A percentile compares a stretch with the other conserved stretches of the same genome.
Conservation (phyloP, 2,329 filamentous ascomycete species). For the Phaeosphaeria sp. region DNA sequence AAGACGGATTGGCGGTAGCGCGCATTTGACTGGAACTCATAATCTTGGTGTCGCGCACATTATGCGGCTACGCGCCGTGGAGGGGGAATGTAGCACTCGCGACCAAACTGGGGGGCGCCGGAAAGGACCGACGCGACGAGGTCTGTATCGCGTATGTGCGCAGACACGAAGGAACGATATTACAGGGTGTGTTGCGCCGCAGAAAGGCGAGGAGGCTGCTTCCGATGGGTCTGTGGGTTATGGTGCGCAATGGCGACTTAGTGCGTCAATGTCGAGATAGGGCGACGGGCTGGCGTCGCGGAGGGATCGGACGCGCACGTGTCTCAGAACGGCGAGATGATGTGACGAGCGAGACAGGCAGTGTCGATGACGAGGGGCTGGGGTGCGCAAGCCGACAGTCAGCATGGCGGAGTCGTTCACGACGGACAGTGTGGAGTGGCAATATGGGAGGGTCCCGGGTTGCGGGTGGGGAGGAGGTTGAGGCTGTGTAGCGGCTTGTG, state of each 20-base stretch:
- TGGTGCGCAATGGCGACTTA: conserved; percentile 6
- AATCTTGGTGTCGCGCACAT: conserved; percentile 46
- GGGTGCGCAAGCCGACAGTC: conserved; percentile 32
- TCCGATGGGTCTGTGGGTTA: conserved; percentile 4
- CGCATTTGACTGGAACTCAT: conserved; percentile 49
- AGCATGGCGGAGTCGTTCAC: conserved; percentile 37
- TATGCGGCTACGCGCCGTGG: conserved; percentile 45
- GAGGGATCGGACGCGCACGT: conserved; percentile 31
- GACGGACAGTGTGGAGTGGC: conserved; percentile 25
- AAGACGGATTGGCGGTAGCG: conserved; percentile 36
- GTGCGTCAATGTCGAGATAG: conserved; percentile 15
- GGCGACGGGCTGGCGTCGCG: conserved; percentile 18
- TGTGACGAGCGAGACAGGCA: conserved; percentile 18
- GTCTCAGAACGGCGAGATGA: conserved; percentile 38
- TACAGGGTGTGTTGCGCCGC: neutral
- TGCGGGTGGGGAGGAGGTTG: conserved; percentile 30
- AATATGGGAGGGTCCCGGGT: conserved; percentile 22
- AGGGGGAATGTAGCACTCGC: conserved; percentile 12
- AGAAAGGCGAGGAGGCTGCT: neutral
- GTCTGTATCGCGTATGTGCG: neutral
- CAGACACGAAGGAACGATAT: neutral
- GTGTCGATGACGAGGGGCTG: conserved; percentile 19
- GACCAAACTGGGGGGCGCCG: conserved; percentile 8
- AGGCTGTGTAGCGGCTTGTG: conserved; percentile 23
- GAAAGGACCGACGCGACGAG: conserved; percentile 2